A percentile compares a stretch with the other conserved stretches of the same genome.
Evolutionary conservation across 257 asterid species (phyloP).

Genomic region (Apocynum venetum): DNA sequence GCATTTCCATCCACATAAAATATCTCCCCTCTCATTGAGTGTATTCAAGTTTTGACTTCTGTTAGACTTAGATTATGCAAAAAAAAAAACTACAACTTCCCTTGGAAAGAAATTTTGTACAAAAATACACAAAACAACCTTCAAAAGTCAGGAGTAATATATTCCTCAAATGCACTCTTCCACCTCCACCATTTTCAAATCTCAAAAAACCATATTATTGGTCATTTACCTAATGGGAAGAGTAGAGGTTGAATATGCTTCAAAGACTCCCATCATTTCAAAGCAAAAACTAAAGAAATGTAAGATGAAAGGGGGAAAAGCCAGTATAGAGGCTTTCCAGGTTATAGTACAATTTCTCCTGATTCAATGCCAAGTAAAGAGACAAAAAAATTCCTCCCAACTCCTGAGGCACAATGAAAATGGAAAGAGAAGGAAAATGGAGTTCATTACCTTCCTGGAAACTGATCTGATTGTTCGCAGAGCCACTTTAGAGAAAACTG

Average conservation of each 20-base stretch:
- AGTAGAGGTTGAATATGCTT: neutral
- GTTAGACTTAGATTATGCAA: no score
- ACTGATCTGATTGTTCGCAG: constrained; percentile 88
- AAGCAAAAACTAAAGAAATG: neutral
- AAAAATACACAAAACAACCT: neutral
- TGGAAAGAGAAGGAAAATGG: neutral
- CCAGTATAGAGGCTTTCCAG: neutral
- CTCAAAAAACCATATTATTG: neutral
- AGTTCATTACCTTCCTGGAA: constrained; percentile 68
- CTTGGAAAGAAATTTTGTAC: neutral
- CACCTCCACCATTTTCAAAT: neutral
- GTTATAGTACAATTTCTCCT: neutral
- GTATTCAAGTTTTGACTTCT: neutral
- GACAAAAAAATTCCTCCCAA: neutral
- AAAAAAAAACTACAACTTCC: neutral
- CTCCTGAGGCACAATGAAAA: neutral
- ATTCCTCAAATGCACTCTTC: neutral
- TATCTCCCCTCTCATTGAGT: neutral
- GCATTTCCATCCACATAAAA: neutral
- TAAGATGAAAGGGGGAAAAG: neutral
- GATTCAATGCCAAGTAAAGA: neutral
- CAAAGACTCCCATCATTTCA: neutral
- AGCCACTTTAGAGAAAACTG: constrained; percentile 94
- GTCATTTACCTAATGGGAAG: neutral
- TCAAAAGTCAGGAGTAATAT: neutral